Evolutionary conservation across 805 yeast genomes (phyloP), one percentile per base, ranked within the genome.

Genomic region (Blastobotrys chiropterorum): DNA sequence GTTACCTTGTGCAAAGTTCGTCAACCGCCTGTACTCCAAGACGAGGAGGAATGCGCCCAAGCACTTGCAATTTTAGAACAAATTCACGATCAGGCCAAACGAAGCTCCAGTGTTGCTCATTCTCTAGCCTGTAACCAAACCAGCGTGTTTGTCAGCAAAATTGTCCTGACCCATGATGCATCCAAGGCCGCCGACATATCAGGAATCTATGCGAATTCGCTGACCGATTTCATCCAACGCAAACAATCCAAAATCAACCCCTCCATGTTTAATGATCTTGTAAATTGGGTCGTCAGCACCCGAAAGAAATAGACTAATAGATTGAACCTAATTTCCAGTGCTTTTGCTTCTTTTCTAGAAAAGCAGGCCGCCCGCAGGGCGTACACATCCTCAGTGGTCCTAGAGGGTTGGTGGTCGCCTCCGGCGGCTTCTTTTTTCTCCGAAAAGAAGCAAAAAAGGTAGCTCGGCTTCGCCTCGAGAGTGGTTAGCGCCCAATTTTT

Each of bases 211-310:
- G 60, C 78, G 3, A 66, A 63, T 0, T 69, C 85, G 8, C 59
- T 88, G 66, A 77, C 80, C 56, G 59, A 62, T 16, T 90, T 96
- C 96, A 75, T 82, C 44, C 59, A 58, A 17, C 67, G 73, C 54
- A 62, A 71, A 15, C 67, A 70, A 46, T 72, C 78, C 57, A 79
- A 77, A 57, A 66, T 79, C 19, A 75, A 76, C 17, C 72, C 84
- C 6, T 71, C 78, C 11, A 64, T 86, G 61, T 89, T 86, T 64
- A 76, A 81, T 57, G 97, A 90, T 60, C 80, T 88, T 55, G 77
- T 86, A 62, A 89, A 89, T 68, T 90, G 94, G 90, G 64, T 85
- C 44, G 75, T 74, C 56, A 71, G 85, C n/a, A 16, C n/a, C 76
- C 76, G 60, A 73, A 77, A 65, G n/a, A 26, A 26, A 26, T 26